These are phyloP conservation scores for Acacia concinna DNA, from an alignment of 331 rosid genomes.

Conservation along the genomic window DNA sequence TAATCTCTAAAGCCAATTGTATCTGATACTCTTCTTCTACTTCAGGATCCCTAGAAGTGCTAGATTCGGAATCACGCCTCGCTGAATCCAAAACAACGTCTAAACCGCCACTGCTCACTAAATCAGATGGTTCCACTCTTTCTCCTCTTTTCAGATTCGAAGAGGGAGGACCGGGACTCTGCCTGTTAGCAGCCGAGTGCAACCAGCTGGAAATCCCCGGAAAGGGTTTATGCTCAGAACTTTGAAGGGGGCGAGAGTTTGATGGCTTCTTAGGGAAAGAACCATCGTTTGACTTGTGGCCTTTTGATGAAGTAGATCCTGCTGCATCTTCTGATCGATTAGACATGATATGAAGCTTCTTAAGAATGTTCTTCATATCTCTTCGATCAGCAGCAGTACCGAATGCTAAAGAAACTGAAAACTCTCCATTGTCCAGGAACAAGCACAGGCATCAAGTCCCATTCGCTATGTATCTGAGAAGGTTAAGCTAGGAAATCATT, in stretches of 20 bases:
- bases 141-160: conserved; percentile 48
- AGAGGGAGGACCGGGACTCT: conserved; percentile 65
- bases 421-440: conserved; percentile 72
- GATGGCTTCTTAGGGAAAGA: conserved; percentile 55
- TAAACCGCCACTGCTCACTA: conserved; percentile 53
- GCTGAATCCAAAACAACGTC: conserved; percentile 56
- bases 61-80: conserved; percentile 73
- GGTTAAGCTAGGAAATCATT: conserved; percentile 34
- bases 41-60: conserved; percentile 83
- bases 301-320: conserved; percentile 66
- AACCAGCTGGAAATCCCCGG: conserved; percentile 76
- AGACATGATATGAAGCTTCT: conserved; percentile 90
- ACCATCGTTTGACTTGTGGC: conserved; percentile 51
- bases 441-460: conserved; percentile 85
- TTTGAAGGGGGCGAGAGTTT: conserved; percentile 43
- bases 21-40: conserved; percentile 93
- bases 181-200: conserved; percentile 69
- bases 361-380: conserved; percentile 89
- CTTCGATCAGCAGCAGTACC: conserved; percentile 29
- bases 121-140: conserved; percentile 59
- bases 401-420: conserved; percentile 56
- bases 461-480: conserved; percentile 33
- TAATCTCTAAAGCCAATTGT: conserved; percentile 87
- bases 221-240: conserved; percentile 52
- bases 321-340: conserved; percentile 65